Conservation (phyloP, 805 yeast genomes). For the Metschnikowia bowlesiae region DNA sequence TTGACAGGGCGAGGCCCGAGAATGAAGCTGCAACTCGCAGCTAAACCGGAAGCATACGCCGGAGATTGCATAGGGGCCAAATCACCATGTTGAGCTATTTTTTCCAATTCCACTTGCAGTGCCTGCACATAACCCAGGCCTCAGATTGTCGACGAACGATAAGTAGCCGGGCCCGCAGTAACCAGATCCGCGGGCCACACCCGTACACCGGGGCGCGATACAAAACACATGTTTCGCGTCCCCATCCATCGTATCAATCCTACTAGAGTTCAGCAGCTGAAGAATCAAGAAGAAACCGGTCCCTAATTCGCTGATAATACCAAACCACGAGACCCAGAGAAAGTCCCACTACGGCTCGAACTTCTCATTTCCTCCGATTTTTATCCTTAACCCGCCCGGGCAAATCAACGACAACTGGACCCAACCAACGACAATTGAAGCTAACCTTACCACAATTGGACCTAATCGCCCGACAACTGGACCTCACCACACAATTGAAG, state of each 20-base stretch:
- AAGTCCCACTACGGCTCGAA: background rate
- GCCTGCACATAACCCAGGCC: background rate
- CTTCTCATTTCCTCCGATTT: background rate
- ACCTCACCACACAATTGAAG: too few species aligned
- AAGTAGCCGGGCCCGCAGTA: background rate
- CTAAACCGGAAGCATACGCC: background rate
- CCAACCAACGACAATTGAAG: too few species aligned
- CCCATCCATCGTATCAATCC: background rate
- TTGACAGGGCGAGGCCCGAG: too few species aligned
- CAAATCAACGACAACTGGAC: background rate
- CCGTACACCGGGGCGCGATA: constrained; percentile 3
- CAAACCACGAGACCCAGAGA: background rate
- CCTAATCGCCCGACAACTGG: too few species aligned
- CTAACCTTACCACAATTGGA: too few species aligned
- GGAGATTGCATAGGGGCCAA: background rate
- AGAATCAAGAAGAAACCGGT: background rate
- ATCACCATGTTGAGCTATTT: background rate
- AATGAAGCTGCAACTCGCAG: background rate
- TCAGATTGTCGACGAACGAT: background rate
- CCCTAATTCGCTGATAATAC: background rate
- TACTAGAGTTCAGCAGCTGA: background rate
- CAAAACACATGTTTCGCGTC: constrained; percentile 4
- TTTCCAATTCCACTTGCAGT: background rate
- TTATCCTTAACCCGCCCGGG: background rate
- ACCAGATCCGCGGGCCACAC: background rate